These are phyloP conservation scores for Verbascum thapsus DNA, from an alignment of 257 asterid genomes.

Conservation along the genomic window DNA sequence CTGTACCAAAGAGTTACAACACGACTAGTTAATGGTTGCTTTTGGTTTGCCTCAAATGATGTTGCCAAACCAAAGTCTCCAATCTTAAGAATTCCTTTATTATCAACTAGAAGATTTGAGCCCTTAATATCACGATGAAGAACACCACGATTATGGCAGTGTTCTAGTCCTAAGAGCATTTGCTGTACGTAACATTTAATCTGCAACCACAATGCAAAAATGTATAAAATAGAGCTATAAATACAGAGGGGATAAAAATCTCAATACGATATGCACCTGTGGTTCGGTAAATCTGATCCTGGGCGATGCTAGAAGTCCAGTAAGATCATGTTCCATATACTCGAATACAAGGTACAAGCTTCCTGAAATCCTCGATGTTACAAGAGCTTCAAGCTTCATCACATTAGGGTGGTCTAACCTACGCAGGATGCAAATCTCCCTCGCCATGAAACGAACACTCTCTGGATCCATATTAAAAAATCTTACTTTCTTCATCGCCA, in stretches of 20 bases:
- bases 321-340: conserved; percentile 33
- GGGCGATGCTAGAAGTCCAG: conserved; percentile 28
- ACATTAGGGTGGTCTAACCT: conserved; percentile 30
- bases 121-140: conserved; percentile 29
- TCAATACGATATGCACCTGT: background rate
- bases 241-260: background rate
- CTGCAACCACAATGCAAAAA: conserved; percentile 1
- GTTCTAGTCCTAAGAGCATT: conserved; percentile 26
- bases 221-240: no score
- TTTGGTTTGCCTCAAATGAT: conserved; percentile 14
- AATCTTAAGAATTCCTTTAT: conserved; percentile 27
- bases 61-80: conserved; percentile 31
- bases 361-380: conserved; percentile 30
- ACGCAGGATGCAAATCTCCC: conserved; percentile 28
- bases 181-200: conserved; percentile 30
- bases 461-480: conserved; percentile 31
- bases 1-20: conserved; percentile 32
- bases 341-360: conserved; percentile 30
- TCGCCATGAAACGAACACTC: conserved; percentile 32
- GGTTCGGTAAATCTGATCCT: conserved; percentile 28
- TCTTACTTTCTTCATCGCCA: conserved; percentile 27
- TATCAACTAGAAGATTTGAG: conserved; percentile 23
- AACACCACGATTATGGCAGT: conserved; percentile 28
- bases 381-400: conserved; percentile 30
- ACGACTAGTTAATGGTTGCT: conserved; percentile 30